Evolutionary conservation across 164 flowering plant species (phyloP).

Genomic region (Kalanchoe fedtschenkoi): DNA sequence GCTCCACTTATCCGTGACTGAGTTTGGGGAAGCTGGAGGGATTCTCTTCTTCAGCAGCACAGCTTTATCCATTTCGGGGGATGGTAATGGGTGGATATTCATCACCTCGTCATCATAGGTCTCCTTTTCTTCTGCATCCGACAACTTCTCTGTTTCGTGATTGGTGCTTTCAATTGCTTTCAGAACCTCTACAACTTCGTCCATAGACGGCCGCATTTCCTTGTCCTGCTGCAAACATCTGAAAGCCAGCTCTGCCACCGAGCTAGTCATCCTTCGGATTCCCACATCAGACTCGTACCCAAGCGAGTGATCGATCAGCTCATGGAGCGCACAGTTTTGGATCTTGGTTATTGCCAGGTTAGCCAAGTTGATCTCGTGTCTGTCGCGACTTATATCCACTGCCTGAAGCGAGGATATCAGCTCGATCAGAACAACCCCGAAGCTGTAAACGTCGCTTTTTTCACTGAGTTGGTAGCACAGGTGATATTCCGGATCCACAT

Average conservation of each 20-base stretch:
- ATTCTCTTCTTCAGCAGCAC: not conserved
- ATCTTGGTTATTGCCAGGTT: conserved; percentile 1
- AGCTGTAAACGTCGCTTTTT: conserved; percentile 4
- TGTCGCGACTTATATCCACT: not conserved
- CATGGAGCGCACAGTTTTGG: not conserved
- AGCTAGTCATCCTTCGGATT: not conserved
- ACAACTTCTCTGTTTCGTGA: not conserved
- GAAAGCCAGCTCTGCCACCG: not conserved
- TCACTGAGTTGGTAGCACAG: conserved; percentile 3
- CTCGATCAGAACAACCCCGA: not conserved
- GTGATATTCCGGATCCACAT: conserved; percentile 1
- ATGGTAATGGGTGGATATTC: not conserved
- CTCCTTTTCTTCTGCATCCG: not conserved
- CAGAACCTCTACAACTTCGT: not conserved
- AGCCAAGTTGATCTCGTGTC: not conserved
- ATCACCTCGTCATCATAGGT: not conserved
- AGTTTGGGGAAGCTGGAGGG: not conserved
- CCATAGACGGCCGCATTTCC: conserved; percentile 4
- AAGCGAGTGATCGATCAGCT: not conserved
- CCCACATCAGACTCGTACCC: not conserved
- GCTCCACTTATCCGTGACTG: conserved; percentile 1
- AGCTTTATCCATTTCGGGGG: not conserved
- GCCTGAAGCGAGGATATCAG: conserved; percentile 4
- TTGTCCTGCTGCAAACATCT: conserved; percentile 5
- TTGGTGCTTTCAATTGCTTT: not conserved